phyloP scores from a whole-genome alignment of 176 grass and related monocot species.

The Tillandsia leiboldiana region DNA sequence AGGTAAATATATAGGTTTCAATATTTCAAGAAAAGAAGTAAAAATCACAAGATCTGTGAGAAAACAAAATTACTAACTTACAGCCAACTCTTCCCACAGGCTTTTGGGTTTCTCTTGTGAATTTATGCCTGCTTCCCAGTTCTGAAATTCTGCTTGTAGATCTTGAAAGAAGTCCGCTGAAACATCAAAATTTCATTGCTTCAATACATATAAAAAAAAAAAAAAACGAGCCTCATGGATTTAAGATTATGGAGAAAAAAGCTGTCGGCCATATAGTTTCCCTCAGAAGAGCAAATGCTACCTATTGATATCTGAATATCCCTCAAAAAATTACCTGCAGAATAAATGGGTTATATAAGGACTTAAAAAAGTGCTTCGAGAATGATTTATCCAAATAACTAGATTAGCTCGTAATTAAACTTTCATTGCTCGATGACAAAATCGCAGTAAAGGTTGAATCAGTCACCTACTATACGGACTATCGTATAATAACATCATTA shows the following conservation, averaged over 20 bases:
- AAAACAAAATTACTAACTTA: conserved; percentile 22
- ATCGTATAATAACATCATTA: no score
- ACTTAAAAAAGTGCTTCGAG: neutral
- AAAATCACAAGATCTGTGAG: no score
- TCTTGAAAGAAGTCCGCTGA: conserved; percentile 75
- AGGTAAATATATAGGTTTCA: no score
- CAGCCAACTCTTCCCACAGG: conserved; percentile 78
- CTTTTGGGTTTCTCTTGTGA: conserved; percentile 63
- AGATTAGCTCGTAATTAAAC: neutral
- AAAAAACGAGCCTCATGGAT: neutral
- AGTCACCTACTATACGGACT: no score
- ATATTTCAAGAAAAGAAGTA: no score
- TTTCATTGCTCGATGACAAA: neutral
- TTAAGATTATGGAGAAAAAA: neutral
- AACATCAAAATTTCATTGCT: conserved; percentile 18
- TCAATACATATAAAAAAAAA: neutral
- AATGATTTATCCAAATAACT: neutral
- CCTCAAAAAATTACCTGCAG: conserved; percentile 20
- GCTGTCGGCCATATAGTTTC: neutral
- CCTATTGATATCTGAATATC: conserved; percentile 20
- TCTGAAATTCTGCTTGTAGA: conserved; percentile 73
- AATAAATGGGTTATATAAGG: conserved; percentile 8
- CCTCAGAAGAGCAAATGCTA: conserved; percentile 11
- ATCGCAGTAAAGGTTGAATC: neutral
- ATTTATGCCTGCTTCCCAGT: conserved; percentile 78